Base-by-base conservation (phyloP, 2,329 filamentous ascomycete genomes). In the Colletotrichum abscissum region DNA sequence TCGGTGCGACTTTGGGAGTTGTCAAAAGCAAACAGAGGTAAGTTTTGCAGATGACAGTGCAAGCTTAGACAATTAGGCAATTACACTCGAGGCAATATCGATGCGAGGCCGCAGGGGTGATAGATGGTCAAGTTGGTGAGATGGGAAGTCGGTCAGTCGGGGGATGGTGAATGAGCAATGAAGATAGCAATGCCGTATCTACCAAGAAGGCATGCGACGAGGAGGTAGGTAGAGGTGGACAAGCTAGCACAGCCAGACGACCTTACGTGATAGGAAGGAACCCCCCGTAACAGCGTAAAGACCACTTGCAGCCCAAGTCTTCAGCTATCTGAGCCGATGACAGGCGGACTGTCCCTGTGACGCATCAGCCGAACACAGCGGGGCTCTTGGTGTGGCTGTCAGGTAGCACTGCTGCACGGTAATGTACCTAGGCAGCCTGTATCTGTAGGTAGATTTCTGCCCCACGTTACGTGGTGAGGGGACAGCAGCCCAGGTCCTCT, bases 301-400 rank as follows among this genome's bases (percentile, higher is more conserved):
- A n/a, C 12, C 11, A 28, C 62, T 30, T 38, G 28, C 46, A 22
- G 12, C 28, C 22, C 28, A 56, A 35, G 19, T 42, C 14, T 28
- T 55, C 55, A 59, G 42, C 30, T 66, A 49, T 22, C 42, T 49
- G 19, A 28, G 64, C 49, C 33, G 63, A 55, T 56, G 42, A 16
- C 56, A 2, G 54, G n/a, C 22, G 33, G 58, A 26, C 35, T 30
- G 65, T 52, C 58, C 69, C 35, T 69, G 65, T 72, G 69, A 72
- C 69, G 65, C 69, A 72, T 38, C 28, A 12, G 64, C 58, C 57
- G 52, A n/a, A 22, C 5, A 24, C n/a, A 28, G 49, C 24, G 52
- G 28, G 55, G n/a, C 42, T 30, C 33, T 35, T 35, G n/a, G 33
- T 42, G 35, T 54, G 28, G 16, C 28, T n/a, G 4, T 14, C 11